Evolutionary conservation across 2,329 filamentous ascomycete genomes (phyloP).

Genomic region (Harringtonia aguacate): DNA sequence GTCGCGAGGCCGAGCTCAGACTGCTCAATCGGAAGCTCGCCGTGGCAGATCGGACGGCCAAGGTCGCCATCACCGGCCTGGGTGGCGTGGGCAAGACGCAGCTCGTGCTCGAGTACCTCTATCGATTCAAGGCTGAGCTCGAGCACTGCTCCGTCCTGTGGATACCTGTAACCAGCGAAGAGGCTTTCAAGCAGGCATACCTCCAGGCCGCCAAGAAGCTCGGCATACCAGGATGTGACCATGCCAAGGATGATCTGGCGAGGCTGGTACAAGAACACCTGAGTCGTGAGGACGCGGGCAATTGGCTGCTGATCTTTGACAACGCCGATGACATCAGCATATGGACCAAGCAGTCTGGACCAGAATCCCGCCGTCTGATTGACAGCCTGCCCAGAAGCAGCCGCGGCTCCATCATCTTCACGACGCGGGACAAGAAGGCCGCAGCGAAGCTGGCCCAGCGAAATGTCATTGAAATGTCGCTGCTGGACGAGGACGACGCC

Average conservation of each 20-base stretch:
- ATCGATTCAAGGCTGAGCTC: constrained; percentile 14
- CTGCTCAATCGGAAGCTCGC: constrained; percentile 12
- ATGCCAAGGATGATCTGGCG: constrained; percentile 24
- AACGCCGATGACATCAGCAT: constrained; percentile 29
- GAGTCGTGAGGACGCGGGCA: constrained; percentile 13
- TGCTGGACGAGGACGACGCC: constrained; percentile 15
- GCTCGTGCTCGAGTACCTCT: constrained; percentile 24
- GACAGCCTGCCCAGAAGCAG: background rate
- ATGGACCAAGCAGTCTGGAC: constrained; percentile 9
- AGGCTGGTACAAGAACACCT: constrained; percentile 23
- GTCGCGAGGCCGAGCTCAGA: constrained; percentile 12
- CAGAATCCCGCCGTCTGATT: constrained; percentile 4
- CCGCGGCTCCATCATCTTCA: constrained; percentile 12
- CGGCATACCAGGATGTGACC: constrained; percentile 16
- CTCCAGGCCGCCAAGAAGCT: constrained; percentile 20
- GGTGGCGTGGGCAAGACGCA: constrained; percentile 28
- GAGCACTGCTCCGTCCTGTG: constrained; percentile 28
- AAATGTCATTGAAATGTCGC: constrained; percentile 13
- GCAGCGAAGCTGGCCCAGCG: constrained; percentile 4
- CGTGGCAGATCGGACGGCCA: constrained; percentile 9
- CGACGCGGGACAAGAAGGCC: constrained; percentile 12
- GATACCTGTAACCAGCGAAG: constrained; percentile 20
- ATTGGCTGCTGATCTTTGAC: constrained; percentile 33
- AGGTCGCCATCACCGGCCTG: constrained; percentile 18
- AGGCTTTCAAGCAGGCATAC: constrained; percentile 24